These are phyloP conservation scores for Tephrocybe sp. DNA, from an alignment of 768 basidiomycete genomes.

Conservation along the genomic window DNA sequence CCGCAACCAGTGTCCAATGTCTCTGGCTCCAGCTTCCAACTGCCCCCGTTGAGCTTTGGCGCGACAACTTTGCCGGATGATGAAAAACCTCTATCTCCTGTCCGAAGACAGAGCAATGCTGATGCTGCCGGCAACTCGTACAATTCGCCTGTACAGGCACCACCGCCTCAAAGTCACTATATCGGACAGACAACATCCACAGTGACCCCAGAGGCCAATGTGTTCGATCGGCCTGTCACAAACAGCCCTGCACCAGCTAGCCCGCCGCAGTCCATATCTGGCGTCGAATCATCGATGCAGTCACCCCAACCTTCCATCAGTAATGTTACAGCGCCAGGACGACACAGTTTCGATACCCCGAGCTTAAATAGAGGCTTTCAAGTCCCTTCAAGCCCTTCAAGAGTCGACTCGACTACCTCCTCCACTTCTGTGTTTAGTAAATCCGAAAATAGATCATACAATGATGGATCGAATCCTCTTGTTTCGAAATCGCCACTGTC, in stretches of 20 bases:
- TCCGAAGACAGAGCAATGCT: slow-evolving; percentile 18
- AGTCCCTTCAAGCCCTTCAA: slow-evolving; percentile 11
- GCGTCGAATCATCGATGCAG: not conserved
- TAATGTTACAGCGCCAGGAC: not conserved
- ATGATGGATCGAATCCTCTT: slow-evolving; percentile 3
- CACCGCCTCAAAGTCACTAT: slow-evolving; percentile 2
- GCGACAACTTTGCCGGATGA: slow-evolving; percentile 9
- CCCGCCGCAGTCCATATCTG: slow-evolving; percentile 6
- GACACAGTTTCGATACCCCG: slow-evolving; percentile 13
- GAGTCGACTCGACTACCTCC: slow-evolving; percentile 7
- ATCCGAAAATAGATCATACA: slow-evolving; percentile 4
- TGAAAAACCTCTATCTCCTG: slow-evolving; percentile 21
- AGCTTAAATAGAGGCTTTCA: slow-evolving; percentile 10
- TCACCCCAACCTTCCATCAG: not conserved
- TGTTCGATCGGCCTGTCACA: slow-evolving; percentile 5
- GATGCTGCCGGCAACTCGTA: slow-evolving; percentile 6
- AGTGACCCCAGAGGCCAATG: not conserved
- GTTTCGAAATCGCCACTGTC: slow-evolving; percentile 11
- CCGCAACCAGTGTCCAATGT: slow-evolving; percentile 11
- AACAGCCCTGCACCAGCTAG: slow-evolving; percentile 4
- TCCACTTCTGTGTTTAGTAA: not conserved
- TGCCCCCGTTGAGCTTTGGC: slow-evolving; percentile 63
- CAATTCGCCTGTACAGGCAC: not conserved
- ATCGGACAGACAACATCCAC: slow-evolving; percentile 11
- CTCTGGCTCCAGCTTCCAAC: slow-evolving; percentile 37